A percentile compares a stretch with the other conserved stretches of the same genome.
Conservation (phyloP, 768 basidiomycete genomes). For the Mycena chlorophos region DNA sequence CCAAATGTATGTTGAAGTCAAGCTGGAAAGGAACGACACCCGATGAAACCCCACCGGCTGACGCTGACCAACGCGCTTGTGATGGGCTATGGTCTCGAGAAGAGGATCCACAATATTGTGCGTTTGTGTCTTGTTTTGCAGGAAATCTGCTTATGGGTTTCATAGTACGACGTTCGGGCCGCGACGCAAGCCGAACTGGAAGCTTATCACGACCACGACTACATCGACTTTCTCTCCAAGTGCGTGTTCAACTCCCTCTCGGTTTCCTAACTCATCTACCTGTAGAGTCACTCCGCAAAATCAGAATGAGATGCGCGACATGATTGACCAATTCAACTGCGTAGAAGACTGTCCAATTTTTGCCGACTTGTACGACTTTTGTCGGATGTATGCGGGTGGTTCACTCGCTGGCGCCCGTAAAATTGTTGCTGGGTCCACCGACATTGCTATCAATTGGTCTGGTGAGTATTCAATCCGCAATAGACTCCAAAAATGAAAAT, state of each 20-base stretch:
- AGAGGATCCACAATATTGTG: constrained; percentile 92
- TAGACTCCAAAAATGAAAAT: too few relatives aligned
- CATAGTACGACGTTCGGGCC: constrained; percentile 80
- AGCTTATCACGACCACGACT: constrained; percentile 91
- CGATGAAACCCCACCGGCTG: constrained; percentile 98
- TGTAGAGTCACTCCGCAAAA: constrained; percentile 76
- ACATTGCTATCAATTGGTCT: constrained; percentile 99
- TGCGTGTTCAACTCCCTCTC: constrained; percentile 33
- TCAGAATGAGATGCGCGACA: constrained; percentile 69
- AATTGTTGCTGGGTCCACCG: constrained; percentile 79
- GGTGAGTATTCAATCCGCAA: too few relatives aligned
- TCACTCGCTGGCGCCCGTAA: constrained; percentile 90
- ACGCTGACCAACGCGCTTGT: constrained; percentile 95
- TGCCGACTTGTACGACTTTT: constrained; percentile 91
- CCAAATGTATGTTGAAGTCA: background rate
- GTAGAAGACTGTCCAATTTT: constrained; percentile 98
- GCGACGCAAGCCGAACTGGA: constrained; percentile 90
- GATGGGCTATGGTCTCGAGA: constrained; percentile 93
- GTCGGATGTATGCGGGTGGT: constrained; percentile 89
- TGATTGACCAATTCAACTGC: constrained; percentile 88
- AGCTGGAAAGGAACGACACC: constrained; percentile 80
- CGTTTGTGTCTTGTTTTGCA: too few relatives aligned
- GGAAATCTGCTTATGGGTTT: too few relatives aligned
- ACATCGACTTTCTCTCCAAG: constrained; percentile 94
- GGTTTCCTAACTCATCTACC: background rate